A percentile compares a stretch with the other conserved stretches of the same genome.
These are phyloP conservation scores for Debaryomyces sp. DNA, from an alignment of 1,139 yeast genomes.

Conservation along the genomic window DNA sequence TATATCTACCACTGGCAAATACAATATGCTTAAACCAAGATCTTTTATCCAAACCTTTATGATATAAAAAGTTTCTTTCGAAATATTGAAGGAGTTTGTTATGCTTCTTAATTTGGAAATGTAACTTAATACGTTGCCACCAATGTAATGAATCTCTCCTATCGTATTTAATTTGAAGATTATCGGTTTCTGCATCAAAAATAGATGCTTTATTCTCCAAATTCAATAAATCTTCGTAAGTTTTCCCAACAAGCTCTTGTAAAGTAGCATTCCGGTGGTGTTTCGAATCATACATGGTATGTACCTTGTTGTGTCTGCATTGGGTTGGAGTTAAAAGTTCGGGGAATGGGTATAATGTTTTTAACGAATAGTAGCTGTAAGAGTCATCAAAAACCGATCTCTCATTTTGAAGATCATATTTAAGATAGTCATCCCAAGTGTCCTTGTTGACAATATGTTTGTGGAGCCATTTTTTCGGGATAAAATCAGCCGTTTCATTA, in stretches of 20 bases:
- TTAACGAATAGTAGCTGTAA: conserved; percentile 24
- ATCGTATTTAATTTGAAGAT: conserved; percentile 40
- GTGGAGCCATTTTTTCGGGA: conserved; percentile 39
- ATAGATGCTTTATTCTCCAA: conserved; percentile 28
- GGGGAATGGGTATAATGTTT: conserved; percentile 23
- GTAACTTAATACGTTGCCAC: conserved; percentile 48
- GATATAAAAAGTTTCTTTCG: conserved; percentile 68
- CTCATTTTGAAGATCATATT: conserved; percentile 18
- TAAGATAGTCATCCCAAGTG: conserved; percentile 22
- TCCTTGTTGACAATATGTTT: conserved; percentile 17
- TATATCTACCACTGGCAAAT: conserved; percentile 80
- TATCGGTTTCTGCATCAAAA: conserved; percentile 40
- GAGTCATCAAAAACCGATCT: conserved; percentile 23
- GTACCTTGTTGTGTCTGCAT: conserved; percentile 22
- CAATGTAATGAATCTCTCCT: conserved; percentile 33
- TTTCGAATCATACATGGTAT: conserved; percentile 11
- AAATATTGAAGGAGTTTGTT: conserved; percentile 52
- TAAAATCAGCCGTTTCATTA: conserved; percentile 26
- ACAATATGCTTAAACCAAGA: conserved; percentile 88
- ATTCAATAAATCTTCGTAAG: conserved; percentile 27
- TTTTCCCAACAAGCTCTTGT: conserved; percentile 28
- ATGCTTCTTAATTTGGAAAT: conserved; percentile 34
- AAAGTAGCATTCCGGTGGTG: conserved; percentile 29
- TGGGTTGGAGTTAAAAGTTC: conserved; percentile 22
- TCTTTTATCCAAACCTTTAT: conserved; percentile 65